Evolutionary conservation across 176 grass and related monocot species (phyloP).

Genomic region (Eleusine indica): DNA sequence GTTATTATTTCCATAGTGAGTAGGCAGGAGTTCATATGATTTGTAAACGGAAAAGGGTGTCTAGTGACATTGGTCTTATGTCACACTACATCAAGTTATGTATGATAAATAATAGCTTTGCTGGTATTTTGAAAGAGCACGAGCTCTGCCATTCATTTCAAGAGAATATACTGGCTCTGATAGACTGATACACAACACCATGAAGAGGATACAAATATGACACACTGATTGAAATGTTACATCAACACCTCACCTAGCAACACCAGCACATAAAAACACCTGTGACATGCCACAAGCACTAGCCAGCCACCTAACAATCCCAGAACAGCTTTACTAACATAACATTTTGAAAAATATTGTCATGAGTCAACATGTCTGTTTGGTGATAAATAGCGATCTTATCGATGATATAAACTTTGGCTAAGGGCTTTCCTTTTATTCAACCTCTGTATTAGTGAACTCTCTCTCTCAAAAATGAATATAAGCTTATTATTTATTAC

Average conservation of each 20-base stretch:
- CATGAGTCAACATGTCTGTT: background rate
- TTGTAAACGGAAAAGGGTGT: background rate
- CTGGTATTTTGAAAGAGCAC: background rate
- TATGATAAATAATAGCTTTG: background rate
- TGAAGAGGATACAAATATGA: background rate
- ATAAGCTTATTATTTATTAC: background rate
- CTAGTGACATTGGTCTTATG: background rate
- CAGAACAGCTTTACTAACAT: background rate
- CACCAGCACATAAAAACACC: background rate
- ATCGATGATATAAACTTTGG: background rate
- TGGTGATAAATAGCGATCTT: slow-evolving; percentile 7
- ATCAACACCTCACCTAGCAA: background rate
- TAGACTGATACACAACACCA: background rate
- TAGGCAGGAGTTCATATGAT: background rate
- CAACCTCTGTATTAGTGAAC: background rate
- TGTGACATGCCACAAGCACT: background rate
- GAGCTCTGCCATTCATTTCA: background rate
- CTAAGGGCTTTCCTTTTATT: background rate
- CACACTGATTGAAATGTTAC: background rate
- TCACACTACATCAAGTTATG: background rate
- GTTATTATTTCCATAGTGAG: background rate
- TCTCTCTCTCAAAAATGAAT: slow-evolving; percentile 36
- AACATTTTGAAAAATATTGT: slow-evolving; percentile 3
- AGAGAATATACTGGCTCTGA: background rate
- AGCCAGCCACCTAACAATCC: background rate